Evolutionary conservation across 495 filamentous ascomycete genomes (phyloP), one percentile per base, ranked within the genome.

Genomic region (Lepraria neglecta): DNA sequence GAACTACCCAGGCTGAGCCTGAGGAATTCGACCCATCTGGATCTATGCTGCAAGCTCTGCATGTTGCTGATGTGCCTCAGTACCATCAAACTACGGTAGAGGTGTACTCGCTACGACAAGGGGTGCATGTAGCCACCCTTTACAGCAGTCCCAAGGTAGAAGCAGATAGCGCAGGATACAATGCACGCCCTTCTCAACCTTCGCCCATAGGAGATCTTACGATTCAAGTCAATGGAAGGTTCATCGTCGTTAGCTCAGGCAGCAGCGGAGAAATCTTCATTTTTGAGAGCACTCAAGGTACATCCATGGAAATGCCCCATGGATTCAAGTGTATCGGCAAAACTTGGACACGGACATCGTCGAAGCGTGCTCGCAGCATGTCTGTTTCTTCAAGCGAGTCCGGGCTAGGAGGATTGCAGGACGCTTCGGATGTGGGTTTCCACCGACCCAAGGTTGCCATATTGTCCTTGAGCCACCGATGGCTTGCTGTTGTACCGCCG

Each of bases 401-500:
- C 7, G 84, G 86, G 50, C 73, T 71, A 6, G 76, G 79, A 68
- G 74, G 80, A 65, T 71, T 80, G 75, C 67, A 65, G n/a, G 63
- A 68, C 30, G 67, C 67, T 24, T 63, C 75, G 19, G 76, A 75
- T 60, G 82, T 84, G 19, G 65, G 74, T 65, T 67, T 71, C 67
- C 72, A 75, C n/a, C 73, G 71, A 38, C 73, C 75, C 17, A 71
- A 74, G 47, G 69, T 74, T 0, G 80, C 91, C 0, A 84, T 97
- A 12, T 69, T 96, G 45, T 84, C 89, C 11, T 69, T 97, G 5
- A 88, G 80, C 50, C 83, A 86, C 46, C 85, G 89, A 67, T 97
- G 90, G 90, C 74, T 98, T 31, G 91, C 91, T 31, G 84, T 90
- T 61, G 87, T 88, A 46, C 91, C 92, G 28, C 88, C 92, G 3